These are phyloP conservation scores for Neofusicoccum parvum DNA, from an alignment of 2,329 filamentous ascomycete genomes.

Conservation along the genomic window DNA sequence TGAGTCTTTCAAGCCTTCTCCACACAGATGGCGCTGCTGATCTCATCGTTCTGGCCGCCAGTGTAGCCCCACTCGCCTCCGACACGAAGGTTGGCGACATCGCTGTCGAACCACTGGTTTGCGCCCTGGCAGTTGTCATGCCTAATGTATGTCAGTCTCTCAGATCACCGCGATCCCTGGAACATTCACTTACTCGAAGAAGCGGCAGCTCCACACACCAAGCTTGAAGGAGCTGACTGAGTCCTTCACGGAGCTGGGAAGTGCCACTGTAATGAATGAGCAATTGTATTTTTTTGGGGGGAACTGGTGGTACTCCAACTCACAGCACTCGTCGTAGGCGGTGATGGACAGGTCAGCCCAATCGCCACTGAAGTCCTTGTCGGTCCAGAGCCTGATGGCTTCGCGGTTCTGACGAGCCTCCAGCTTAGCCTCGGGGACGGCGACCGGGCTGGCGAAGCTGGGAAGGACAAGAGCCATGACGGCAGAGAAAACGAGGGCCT, in stretches of 20 bases:
- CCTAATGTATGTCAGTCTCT: not conserved
- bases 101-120: not conserved
- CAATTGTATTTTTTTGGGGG: not conserved
- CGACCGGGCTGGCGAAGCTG: not conserved
- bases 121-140: not conserved
- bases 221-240: not conserved
- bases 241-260: not conserved
- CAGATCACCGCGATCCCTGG: too few species aligned
- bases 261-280: not conserved
- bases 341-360: not conserved
- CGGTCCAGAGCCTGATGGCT: not conserved
- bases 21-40: not conserved
- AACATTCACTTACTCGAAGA: not conserved
- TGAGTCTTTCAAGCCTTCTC: too few species aligned
- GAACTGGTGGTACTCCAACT: not conserved
- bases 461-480: too few species aligned
- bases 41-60: not conserved
- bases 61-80: not conserved
- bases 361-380: not conserved
- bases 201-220: not conserved
- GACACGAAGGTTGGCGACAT: not conserved
- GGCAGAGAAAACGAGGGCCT: too few species aligned
- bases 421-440: not conserved
- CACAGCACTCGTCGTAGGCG: not conserved
- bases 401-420: not conserved